Percentiles rank a stretch among this genome's conserved stretches.
Conservation (phyloP, 2,329 filamentous ascomycete species). For the Penicillium glabrum region DNA sequence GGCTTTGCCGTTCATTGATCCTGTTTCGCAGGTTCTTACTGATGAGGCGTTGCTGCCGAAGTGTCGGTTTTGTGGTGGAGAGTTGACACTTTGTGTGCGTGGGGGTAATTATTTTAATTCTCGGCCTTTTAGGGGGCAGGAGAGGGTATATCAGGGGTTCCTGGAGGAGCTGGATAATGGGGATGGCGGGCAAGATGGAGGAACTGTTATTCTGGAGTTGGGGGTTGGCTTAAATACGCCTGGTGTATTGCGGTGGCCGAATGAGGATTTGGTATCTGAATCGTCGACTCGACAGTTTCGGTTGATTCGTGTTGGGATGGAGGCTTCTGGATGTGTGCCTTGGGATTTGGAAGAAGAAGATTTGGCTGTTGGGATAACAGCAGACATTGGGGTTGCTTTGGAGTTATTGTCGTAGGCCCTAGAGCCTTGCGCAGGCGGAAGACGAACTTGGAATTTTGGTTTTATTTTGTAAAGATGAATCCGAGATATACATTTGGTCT, state of each 20-base stretch:
- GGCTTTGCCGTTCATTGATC: constrained; percentile 17
- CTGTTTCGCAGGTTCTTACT: constrained; percentile 11
- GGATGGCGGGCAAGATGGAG: background rate
- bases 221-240: constrained; percentile 25
- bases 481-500: background rate
- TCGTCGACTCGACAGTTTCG: constrained; percentile 3
- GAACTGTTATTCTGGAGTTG: constrained; percentile 19
- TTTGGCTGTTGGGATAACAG: constrained; percentile 15
- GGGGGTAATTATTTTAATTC: constrained; percentile 23
- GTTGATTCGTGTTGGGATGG: constrained; percentile 19
- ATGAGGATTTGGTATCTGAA: constrained; percentile 19
- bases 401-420: background rate
- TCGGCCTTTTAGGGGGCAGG: constrained; percentile 9
- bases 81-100: constrained; percentile 22
- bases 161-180: background rate
- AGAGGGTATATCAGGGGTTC: constrained; percentile 12
- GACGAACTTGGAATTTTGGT: background rate
- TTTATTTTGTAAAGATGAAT: background rate
- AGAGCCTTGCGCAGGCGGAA: background rate
- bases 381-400: background rate
- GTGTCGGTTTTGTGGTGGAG: constrained; percentile 19
- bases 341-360: constrained; percentile 19
- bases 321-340: constrained; percentile 19
- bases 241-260: constrained; percentile 21
- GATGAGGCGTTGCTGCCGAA: constrained; percentile 11